phyloP scores from a whole-genome alignment of 1,139 yeast species.

The Yamadazyma sp. region DNA sequence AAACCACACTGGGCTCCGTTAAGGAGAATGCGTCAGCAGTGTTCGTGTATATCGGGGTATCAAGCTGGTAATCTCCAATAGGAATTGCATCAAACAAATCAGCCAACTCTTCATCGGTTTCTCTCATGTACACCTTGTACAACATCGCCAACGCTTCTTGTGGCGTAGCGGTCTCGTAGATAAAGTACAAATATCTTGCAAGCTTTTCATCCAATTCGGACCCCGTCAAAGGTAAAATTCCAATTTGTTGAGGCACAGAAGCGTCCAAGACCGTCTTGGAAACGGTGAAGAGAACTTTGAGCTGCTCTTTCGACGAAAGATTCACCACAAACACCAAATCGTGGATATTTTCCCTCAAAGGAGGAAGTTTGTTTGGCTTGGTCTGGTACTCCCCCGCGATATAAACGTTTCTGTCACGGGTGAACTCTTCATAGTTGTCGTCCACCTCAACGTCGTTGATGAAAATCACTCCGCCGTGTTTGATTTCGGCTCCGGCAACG shows the following conservation, averaged over 20 bases:
- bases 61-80: conserved; percentile 21
- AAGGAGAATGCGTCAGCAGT: conserved; percentile 38
- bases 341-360: conserved; percentile 71
- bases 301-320: conserved; percentile 51
- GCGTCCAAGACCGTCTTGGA: conserved; percentile 52
- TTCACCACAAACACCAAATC: conserved; percentile 74
- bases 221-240: conserved; percentile 63
- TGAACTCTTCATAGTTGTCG: conserved; percentile 47
- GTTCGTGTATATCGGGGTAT: conserved; percentile 23
- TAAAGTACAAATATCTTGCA: conserved; percentile 35
- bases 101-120: conserved; percentile 25
- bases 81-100: conserved; percentile 25
- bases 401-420: conserved; percentile 43
- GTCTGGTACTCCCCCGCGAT: conserved; percentile 25
- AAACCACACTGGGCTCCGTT: conserved; percentile 53
- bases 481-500: conserved; percentile 22
- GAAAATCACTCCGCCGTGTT: conserved; percentile 56
- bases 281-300: conserved; percentile 47
- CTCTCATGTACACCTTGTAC: conserved; percentile 35
- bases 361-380: conserved; percentile 64
- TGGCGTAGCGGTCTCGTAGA: conserved; percentile 29
- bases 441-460: conserved; percentile 78
- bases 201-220: conserved; percentile 29
- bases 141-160: conserved; percentile 44
- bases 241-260: conserved; percentile 77